Evolutionary conservation across 768 basidiomycete genomes (phyloP), one percentile per base, ranked within the genome.

Genomic region (Suillus variegatus): DNA sequence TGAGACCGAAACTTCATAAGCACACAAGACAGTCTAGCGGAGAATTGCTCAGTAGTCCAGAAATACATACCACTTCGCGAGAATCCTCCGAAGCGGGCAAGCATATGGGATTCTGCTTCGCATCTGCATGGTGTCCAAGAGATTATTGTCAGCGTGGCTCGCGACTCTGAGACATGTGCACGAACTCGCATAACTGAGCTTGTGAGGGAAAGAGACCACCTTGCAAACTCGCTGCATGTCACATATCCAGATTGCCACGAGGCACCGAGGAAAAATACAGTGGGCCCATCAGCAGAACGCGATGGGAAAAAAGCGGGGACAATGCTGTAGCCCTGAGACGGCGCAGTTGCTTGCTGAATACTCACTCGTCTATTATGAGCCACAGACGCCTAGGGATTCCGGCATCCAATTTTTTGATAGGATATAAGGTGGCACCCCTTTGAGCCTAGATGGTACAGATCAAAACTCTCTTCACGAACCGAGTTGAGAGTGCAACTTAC

Each of bases 241-340:
- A 0, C 12, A 12, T 28, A 35, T 61, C 44, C 58, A 52, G 32
- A 40, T 3, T 28, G 40, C 58, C 61, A 72, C 35, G 65, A 64
- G 36, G 54, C 18, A 63, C 58, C 62, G 64, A 67, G 65, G 61
- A 61, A 60, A 3, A 64, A 66, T 46, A 44, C 51, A 44, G 43
- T 28, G 63, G 60, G 40, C n/a, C 46, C n/a, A 12, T 43, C 22
- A 10, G 54, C 57, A 38, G 55, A 61, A 60, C 56, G 60, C 14
- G 44, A 61, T 63, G 65, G 54, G 64, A 67, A 28, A 63, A 35
- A 54, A 56, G 20, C 40, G 49, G 25, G 20, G 62, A 40, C 38
- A 8, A 20, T 18, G 7, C 16, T 36, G 44, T 12, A 25, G 64
- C 62, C 32, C 52, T 56, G 62, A 32, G 64, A 64, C 22, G 2